Base-by-base conservation (phyloP, 2,329 filamentous ascomycete genomes). In the Penicillium sp. region DNA sequence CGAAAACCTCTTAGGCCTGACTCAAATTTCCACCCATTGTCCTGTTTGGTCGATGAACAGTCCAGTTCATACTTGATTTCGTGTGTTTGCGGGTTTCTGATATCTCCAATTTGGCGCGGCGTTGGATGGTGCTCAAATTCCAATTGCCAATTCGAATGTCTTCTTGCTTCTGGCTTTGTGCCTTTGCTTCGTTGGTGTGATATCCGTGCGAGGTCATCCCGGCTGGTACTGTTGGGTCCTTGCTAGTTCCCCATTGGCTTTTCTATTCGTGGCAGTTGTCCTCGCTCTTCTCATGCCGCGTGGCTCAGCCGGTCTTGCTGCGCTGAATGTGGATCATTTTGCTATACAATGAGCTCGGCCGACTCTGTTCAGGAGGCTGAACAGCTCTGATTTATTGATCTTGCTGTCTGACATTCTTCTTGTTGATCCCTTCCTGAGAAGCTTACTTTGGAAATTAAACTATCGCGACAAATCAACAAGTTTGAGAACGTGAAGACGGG, bases 261-360 rank as follows among this genome's bases (percentile, higher is more conserved):
- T 18, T 8, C 5, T 11, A 27, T 35, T 12, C 26, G 11, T 8
- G 32, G 42, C 26, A 26, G 41, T 42, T 18, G 18, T 18, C 18
- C 18, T 3, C 18, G 18, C 45, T 44, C 28, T 43, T 39, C 11
- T 18, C 24, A 39, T 11, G 34, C 43, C 18, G 33, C 33, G n/a
- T 35, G 9, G 25, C 18, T 27, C n/a, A 29, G 28, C 25, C 24
- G 25, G 40, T 11, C 24, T 8, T 5, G 18, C 2, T 34, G 11
- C 7, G 18, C 24, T 33, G 26, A 28, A 12, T 5, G 25, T 44
- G 42, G 49, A 45, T 55, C 44, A 51, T 47, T 54, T 57, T 52
- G 53, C 49, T 51, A 62, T 55, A 58, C 54, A 53, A 43, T 54
- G 57, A 49, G 55, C 56, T 53, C 55, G 52, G 54, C 57, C 47